Evolutionary conservation across 1,284 basidiomycete genomes (phyloP), one percentile per base, ranked within the genome.

Genomic region (Thelephora terrestris): DNA sequence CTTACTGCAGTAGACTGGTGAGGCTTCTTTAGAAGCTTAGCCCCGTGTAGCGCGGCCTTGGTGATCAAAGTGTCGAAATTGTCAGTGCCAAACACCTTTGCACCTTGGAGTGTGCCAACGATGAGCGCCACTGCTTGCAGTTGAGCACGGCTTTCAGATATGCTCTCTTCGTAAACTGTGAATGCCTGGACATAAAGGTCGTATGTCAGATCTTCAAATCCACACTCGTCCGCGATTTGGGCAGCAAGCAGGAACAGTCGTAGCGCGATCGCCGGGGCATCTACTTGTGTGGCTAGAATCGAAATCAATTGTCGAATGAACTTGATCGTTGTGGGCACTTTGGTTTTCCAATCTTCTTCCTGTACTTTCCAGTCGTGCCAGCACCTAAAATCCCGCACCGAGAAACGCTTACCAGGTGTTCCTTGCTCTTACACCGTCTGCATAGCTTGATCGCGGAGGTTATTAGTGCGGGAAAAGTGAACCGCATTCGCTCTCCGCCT

Each of bases 141-240:
- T 64, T 97, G 93, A 1, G 91, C 90, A 12, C 91, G 79, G 43
- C 84, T 89, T 61, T 96, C 93, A 42, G 88, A 91, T 48, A 97
- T 96, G 58, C 79, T 85, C 62, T 97, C 94, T 63, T 97, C 93
- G 67, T 96, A 96, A 10, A 96, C 91, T 25, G 85, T 90, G 63
- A 96, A 94, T 0, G 92, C 91, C 62, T 95, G 91, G 7, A 96
- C 93, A 61, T 93, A 95, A 57, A 96, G 83, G 64, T 97, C 93
- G 63, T 96, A 97, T 21, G 90, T 83, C 50, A 96, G 78, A 61
- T 96, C 91, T 64, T 95, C 91, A 53, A 96, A 90, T 16, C 84
- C 90, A 52, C 90, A 91, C 61, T 92, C 90, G 61, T 94, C 93
- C 0, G 91, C 79, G 18, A 95, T 85, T 63, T 95, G 91, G 0